A percentile compares a stretch with the other conserved stretches of the same genome.
Conservation (phyloP, 805 yeast genomes). For the Hanseniaspora mollemarum region DNA sequence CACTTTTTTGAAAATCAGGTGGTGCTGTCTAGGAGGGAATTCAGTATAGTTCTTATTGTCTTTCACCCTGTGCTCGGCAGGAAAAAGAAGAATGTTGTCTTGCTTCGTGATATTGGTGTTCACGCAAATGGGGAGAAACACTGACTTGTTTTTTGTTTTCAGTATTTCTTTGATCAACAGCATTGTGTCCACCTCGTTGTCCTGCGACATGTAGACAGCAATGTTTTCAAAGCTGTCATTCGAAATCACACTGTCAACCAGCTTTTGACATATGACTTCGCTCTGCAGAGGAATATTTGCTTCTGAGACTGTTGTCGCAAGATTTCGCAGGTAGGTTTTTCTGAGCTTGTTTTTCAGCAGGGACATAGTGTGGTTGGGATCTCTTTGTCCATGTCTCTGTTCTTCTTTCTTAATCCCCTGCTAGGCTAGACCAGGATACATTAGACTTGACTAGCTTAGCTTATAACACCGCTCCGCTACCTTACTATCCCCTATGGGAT, state of each 20-base stretch:
- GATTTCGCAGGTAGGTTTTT: background rate
- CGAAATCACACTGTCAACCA: background rate
- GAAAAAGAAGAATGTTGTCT: constrained; percentile 18
- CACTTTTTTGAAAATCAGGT: constrained; percentile 49
- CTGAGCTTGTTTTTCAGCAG: constrained; percentile 6
- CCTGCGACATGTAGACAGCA: constrained; percentile 8
- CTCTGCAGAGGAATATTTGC: background rate
- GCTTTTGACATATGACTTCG: background rate
- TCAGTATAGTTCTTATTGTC: background rate
- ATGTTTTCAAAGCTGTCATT: constrained; percentile 6
- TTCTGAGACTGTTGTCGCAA: background rate
- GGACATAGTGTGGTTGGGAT: no score
- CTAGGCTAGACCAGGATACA: no score
- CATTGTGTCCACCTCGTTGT: constrained; percentile 7
- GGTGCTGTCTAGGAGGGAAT: constrained; percentile 27
- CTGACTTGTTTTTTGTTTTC: constrained; percentile 19
- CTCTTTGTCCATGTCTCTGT: no score
- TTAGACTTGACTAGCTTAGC: no score
- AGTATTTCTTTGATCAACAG: background rate
- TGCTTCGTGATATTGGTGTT: constrained; percentile 28
- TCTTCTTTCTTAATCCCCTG: no score
- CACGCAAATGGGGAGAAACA: constrained; percentile 49
- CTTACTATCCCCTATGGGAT: no score
- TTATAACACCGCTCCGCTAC: no score
- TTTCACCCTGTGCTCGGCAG: constrained; percentile 15